phyloP scores from a whole-genome alignment of 768 basidiomycete genomes.

The Boletales sp. region DNA sequence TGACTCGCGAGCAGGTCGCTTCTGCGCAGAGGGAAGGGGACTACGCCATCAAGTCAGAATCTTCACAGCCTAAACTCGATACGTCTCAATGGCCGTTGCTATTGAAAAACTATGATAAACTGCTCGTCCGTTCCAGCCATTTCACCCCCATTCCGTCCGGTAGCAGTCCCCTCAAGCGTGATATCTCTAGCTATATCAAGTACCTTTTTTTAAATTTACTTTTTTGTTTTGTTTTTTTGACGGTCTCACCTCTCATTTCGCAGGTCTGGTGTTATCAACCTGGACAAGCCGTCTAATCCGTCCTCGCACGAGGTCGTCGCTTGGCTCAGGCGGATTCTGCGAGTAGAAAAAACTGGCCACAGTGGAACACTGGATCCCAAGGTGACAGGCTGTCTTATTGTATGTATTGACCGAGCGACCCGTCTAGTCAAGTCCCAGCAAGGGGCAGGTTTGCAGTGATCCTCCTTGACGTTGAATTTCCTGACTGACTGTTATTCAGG shows the following conservation, averaged over 20 bases:
- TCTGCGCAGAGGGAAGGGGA: constrained; percentile 73
- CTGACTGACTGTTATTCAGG: constrained; percentile 40
- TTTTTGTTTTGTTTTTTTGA: not conserved
- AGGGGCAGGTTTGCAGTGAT: constrained; percentile 73
- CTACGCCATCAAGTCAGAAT: constrained; percentile 80
- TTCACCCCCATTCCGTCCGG: constrained; percentile 97
- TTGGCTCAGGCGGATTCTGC: constrained; percentile 94
- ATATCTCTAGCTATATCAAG: constrained; percentile 90
- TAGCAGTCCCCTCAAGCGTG: constrained; percentile 92
- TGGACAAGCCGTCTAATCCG: constrained; percentile 99
- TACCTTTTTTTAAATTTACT: constrained; percentile 36
- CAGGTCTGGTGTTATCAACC: constrained; percentile 97
- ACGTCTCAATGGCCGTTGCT: constrained; percentile 98
- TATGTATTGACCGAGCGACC: constrained; percentile 98
- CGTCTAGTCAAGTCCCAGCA: constrained; percentile 98
- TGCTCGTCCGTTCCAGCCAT: constrained; percentile 91
- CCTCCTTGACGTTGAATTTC: not conserved
- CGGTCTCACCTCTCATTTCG: constrained; percentile 2
- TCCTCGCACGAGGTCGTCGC: constrained; percentile 99
- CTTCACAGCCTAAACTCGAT: constrained; percentile 70
- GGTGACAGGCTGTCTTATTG: constrained; percentile 97
- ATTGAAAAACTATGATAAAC: constrained; percentile 98
- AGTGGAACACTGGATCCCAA: constrained; percentile 99
- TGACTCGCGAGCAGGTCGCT: constrained; percentile 67
- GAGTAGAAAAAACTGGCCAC: constrained; percentile 98